Evolutionary conservation across 768 basidiomycete species (phyloP), one percentile per base, ranked within the genome.

Genomic region (Chalciporus piperatus): DNA sequence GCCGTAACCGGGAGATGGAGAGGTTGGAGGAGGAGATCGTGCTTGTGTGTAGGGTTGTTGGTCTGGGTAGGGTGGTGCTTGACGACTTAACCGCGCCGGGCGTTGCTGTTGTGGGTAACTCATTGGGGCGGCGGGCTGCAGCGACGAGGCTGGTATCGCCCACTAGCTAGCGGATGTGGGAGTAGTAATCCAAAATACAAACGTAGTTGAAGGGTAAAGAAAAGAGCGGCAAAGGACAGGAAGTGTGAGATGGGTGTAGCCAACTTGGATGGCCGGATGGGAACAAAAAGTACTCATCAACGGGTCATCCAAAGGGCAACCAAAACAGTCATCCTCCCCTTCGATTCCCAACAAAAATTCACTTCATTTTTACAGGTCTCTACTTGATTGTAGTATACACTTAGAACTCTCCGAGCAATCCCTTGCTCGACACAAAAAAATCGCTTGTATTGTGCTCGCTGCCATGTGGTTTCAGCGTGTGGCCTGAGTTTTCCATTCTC

Each of bases 81-180:
- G 70, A 16, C 63, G 65, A 16, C 48, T 48, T 16, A 46, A 45
- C n/a, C 65, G 60, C 8, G 46, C 4, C 6, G 71, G 70, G 47
- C 72, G 75, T 2, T 72, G 67, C 45, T 76, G 70, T 1, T 70
- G 74, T 28, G 77, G 83, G 38, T 81, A 74, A 48, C 54, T 68
- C 65, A 67, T 68, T 22, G 55, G 4, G 41, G 20, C 25, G 30
- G 17, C 8, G 38, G 22, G 14, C 23, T 6, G 17, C 27, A 40
- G 43, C 48, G 41, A 35, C 45, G 51, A 22, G 30, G 35, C 38
- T 22, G 10, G 35, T 6, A 16, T n/a, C 7, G 13, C 52, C 52
- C 58, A 42, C 53, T 39, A 48, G 47, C 33, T 45, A 41, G 19
- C 19, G 14, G 44, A 4, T 37, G 44, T 42, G 23, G 41, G 33